Evolutionary conservation across 78 protist species (phyloP).

Genomic region (Emiliania huxleyi): DNA sequence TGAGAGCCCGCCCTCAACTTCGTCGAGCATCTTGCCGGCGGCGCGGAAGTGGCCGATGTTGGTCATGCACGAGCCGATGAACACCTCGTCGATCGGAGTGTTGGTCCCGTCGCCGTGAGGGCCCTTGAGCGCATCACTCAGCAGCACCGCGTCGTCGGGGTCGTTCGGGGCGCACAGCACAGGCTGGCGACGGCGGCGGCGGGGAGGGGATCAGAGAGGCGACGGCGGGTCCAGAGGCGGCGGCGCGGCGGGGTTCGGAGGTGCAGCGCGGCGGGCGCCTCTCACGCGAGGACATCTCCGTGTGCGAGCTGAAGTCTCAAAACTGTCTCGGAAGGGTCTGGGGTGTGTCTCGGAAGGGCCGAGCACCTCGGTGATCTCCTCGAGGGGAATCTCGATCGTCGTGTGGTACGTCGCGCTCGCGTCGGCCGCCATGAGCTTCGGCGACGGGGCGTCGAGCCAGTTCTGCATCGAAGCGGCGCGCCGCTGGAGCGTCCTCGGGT

Average conservation of each 20-base stretch:
- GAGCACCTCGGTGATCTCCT: slow-evolving; percentile 48
- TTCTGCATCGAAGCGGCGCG: slow-evolving; percentile 49
- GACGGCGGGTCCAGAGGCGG: too few species aligned
- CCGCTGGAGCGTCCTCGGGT: slow-evolving; percentile 41
- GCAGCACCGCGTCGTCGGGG: slow-evolving; percentile 64
- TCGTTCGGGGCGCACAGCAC: slow-evolving; percentile 71
- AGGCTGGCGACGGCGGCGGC: too few species aligned
- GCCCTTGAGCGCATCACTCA: slow-evolving; percentile 24
- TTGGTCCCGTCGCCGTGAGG: too few species aligned
- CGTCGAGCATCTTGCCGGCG: slow-evolving; percentile 62
- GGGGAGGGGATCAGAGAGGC: too few species aligned
- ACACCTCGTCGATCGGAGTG: slow-evolving; percentile 35
- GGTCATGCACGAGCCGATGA: slow-evolving; percentile 65
- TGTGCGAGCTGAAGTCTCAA: too few species aligned
- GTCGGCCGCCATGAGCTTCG: slow-evolving; percentile 49
- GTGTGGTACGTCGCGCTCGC: slow-evolving; percentile 28
- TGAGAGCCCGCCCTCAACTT: slow-evolving; percentile 31
- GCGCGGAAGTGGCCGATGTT: slow-evolving; percentile 73
- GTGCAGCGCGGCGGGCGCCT: too few species aligned
- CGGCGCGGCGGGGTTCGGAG: too few species aligned
- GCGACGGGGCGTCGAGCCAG: slow-evolving; percentile 56
- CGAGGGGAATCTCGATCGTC: slow-evolving; percentile 50
- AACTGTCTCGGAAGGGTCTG: too few species aligned
- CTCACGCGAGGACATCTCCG: too few species aligned
- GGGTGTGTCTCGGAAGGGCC: too few species aligned